These are phyloP conservation scores for Neurospora sublineolata DNA, from an alignment of 495 filamentous ascomycete genomes.

Conservation along the genomic window DNA sequence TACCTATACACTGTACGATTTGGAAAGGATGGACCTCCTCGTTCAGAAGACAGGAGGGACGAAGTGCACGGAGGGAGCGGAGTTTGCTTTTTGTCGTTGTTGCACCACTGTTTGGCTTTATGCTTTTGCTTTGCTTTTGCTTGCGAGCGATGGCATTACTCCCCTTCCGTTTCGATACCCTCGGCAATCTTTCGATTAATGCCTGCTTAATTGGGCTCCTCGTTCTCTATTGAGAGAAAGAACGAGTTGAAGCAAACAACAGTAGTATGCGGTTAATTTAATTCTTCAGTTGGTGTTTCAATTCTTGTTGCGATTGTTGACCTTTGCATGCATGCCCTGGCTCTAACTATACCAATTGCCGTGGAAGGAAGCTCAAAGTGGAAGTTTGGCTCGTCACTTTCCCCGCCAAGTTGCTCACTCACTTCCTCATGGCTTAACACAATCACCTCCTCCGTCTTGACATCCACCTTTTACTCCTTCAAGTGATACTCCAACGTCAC, in stretches of 20 bases:
- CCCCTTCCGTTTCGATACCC: neutral
- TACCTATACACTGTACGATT: neutral
- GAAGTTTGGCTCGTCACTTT: too few relatives aligned
- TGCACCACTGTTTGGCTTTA: neutral
- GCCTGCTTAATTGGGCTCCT: neutral
- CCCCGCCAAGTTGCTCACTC: too few relatives aligned
- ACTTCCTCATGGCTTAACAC: too few relatives aligned
- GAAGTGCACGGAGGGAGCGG: neutral
- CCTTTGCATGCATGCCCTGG: too few relatives aligned
- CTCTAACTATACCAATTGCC: too few relatives aligned
- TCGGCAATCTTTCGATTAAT: neutral
- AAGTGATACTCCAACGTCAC: too few relatives aligned
- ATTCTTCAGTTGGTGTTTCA: neutral
- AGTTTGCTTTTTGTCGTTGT: neutral
- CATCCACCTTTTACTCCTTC: too few relatives aligned
- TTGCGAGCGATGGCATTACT: neutral
- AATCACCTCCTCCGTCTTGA: too few relatives aligned
- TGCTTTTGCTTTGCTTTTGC: neutral
- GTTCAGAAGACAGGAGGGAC: neutral
- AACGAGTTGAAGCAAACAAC: neutral
- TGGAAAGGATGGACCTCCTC: neutral
- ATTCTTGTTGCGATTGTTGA: neutral
- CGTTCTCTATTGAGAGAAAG: neutral
- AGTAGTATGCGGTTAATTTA: neutral
- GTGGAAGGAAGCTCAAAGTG: too few relatives aligned